Evolutionary conservation across 495 filamentous ascomycete genomes (phyloP).

Genomic region (Podospora tetraspora): DNA sequence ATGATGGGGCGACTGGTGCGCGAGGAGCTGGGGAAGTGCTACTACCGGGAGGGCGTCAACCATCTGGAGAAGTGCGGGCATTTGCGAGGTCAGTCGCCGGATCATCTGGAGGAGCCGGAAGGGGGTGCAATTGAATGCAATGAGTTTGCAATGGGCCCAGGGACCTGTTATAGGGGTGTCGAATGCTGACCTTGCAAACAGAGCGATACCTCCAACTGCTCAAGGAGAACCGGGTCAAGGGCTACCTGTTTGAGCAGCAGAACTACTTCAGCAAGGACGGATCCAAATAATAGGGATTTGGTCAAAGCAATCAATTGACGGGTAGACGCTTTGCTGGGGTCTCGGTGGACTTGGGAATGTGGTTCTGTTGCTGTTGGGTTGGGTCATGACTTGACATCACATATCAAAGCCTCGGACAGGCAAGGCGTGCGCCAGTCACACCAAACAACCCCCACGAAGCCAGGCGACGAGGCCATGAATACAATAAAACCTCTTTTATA

Average conservation of each 20-base stretch:
- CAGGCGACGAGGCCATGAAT: neutral
- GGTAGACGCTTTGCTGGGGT: neutral
- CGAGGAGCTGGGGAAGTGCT: slow-evolving; percentile 95
- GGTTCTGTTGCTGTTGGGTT: neutral
- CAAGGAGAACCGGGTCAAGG: slow-evolving; percentile 75
- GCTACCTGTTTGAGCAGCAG: slow-evolving; percentile 88
- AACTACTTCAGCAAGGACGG: slow-evolving; percentile 62
- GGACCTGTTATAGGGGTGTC: neutral
- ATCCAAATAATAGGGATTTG: slow-evolving; percentile 8
- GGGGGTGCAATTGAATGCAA: neutral
- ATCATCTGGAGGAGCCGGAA: neutral
- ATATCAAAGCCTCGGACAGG: neutral
- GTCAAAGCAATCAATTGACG: slow-evolving; percentile 10
- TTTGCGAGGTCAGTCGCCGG: slow-evolving; percentile 68
- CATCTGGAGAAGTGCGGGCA: slow-evolving; percentile 94
- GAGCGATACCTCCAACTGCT: slow-evolving; percentile 92
- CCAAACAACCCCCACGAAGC: neutral
- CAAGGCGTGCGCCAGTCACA: neutral
- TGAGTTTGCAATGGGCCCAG: neutral
- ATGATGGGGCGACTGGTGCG: slow-evolving; percentile 96
- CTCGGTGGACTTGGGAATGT: neutral
- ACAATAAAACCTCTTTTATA: neutral
- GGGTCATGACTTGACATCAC: neutral
- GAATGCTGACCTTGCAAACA: slow-evolving; percentile 31
- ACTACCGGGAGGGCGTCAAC: slow-evolving; percentile 89